Percentiles rank a stretch among this genome's conserved stretches.
phyloP scores from a whole-genome alignment of 169 alveolate genomes.

The Plasmodium yoelii region DNA sequence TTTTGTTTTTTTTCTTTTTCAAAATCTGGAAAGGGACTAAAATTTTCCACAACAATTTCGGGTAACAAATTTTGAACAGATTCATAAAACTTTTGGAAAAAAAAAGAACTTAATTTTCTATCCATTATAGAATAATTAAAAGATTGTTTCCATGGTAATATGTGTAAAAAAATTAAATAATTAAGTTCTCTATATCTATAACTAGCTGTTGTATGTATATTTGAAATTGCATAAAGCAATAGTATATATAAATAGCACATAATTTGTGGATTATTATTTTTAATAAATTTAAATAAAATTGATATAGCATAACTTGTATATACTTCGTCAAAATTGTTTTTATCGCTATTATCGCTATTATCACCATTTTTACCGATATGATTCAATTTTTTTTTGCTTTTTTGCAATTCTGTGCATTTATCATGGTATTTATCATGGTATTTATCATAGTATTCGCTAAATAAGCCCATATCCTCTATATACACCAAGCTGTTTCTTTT shows the following conservation, averaged over 20 bases:
- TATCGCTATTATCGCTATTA: not conserved
- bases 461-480: not conserved
- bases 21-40: not conserved
- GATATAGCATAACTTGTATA: slow-evolving; percentile 6
- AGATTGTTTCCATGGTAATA: slow-evolving; percentile 38
- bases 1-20: not conserved
- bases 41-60: slow-evolving; percentile 43
- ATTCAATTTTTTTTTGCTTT: slow-evolving; percentile 2
- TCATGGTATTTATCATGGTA: not conserved
- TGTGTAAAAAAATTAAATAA: slow-evolving; percentile 38
- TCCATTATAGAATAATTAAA: slow-evolving; percentile 19
- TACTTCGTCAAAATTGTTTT: not conserved
- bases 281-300: slow-evolving; percentile 13
- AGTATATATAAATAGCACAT: slow-evolving; percentile 50
- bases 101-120: slow-evolving; percentile 39
- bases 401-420: not conserved
- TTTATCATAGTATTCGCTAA: not conserved
- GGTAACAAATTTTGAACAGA: slow-evolving; percentile 59
- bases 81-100: slow-evolving; percentile 72
- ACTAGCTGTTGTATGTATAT: slow-evolving; percentile 24
- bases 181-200: slow-evolving; percentile 65
- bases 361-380: not conserved
- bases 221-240: slow-evolving; percentile 28
- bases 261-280: not conserved
- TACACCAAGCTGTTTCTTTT: not conserved